phyloP scores from a whole-genome alignment of 768 basidiomycete species.

The Clathrus columnatus region DNA sequence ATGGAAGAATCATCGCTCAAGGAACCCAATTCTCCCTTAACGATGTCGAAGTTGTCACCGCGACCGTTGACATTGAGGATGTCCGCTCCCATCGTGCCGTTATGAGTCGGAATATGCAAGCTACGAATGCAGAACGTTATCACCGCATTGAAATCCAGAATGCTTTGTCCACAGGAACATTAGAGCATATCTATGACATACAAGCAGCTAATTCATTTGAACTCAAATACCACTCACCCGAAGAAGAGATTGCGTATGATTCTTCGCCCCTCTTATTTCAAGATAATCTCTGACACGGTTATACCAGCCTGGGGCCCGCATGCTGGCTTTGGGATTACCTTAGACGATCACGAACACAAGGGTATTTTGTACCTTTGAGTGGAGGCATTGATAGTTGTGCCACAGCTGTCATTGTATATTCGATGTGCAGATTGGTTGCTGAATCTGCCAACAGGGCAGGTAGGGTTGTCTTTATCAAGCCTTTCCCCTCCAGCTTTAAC shows the following conservation, averaged over 20 bases:
- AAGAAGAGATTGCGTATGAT: slow-evolving; percentile 96
- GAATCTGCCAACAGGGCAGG: slow-evolving; percentile 70
- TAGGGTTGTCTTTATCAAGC: slow-evolving; percentile 25
- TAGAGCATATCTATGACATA: slow-evolving; percentile 41
- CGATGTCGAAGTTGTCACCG: slow-evolving; percentile 94
- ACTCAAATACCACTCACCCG: slow-evolving; percentile 73
- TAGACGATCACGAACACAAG: slow-evolving; percentile 83
- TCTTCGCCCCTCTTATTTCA: background rate
- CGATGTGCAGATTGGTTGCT: slow-evolving; percentile 89
- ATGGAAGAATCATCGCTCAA: slow-evolving; percentile 87
- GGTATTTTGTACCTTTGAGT: slow-evolving; percentile 91
- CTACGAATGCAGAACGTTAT: slow-evolving; percentile 65
- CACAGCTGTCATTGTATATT: slow-evolving; percentile 90
- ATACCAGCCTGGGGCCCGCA: slow-evolving; percentile 78
- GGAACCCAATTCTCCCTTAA: slow-evolving; percentile 93
- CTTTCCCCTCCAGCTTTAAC: background rate
- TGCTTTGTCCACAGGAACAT: slow-evolving; percentile 67
- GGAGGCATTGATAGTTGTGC: slow-evolving; percentile 98
- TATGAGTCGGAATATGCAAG: slow-evolving; percentile 86
- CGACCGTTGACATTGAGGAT: slow-evolving; percentile 95
- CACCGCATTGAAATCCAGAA: slow-evolving; percentile 77
- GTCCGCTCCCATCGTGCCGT: slow-evolving; percentile 82
- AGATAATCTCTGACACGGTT: background rate
- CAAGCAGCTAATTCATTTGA: slow-evolving; percentile 41
- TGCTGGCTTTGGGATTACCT: slow-evolving; percentile 99